Evolutionary conservation across 352 stramenopile species (phyloP).

Genomic region (Globisporangium mamillatum): DNA sequence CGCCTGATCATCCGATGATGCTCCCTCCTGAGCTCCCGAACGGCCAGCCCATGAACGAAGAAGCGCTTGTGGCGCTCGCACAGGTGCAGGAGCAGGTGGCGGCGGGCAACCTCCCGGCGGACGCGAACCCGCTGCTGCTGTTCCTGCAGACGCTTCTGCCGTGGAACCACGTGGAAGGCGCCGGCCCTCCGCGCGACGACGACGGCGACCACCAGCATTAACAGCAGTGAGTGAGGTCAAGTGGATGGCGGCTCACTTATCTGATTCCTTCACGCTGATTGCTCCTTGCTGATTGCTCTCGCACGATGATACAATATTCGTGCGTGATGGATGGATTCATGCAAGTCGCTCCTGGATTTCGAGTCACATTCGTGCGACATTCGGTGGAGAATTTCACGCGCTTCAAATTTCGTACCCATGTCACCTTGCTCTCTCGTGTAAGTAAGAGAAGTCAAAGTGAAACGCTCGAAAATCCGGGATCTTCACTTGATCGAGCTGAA

Average conservation of each 20-base stretch:
- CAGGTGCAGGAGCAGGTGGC: conserved; percentile 63
- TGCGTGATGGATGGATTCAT: neutral
- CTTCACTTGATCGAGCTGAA: conserved; percentile 1
- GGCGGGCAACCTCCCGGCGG: conserved; percentile 64
- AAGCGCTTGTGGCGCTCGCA: conserved; percentile 51
- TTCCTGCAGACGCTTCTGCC: conserved; percentile 83
- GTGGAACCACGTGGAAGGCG: conserved; percentile 81
- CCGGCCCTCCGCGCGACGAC: conserved; percentile 20
- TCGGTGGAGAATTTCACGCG: neutral
- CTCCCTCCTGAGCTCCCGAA: conserved; percentile 64
- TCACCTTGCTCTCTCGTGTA: neutral
- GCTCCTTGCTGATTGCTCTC: neutral
- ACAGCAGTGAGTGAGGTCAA: neutral
- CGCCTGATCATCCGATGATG: conserved; percentile 81
- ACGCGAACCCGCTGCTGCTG: conserved; percentile 79
- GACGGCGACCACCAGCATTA: neutral
- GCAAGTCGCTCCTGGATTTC: neutral
- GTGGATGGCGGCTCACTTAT: neutral
- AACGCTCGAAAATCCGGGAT: neutral
- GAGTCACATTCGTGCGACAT: conserved; percentile 8
- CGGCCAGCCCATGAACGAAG: conserved; percentile 53
- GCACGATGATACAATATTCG: neutral
- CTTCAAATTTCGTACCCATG: conserved; percentile 9
- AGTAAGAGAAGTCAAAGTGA: conserved; percentile 1
- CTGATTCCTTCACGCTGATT: neutral